A percentile compares a stretch with the other conserved stretches of the same genome.
Conservation (phyloP, 768 basidiomycete species). For the Russula sp. region DNA sequence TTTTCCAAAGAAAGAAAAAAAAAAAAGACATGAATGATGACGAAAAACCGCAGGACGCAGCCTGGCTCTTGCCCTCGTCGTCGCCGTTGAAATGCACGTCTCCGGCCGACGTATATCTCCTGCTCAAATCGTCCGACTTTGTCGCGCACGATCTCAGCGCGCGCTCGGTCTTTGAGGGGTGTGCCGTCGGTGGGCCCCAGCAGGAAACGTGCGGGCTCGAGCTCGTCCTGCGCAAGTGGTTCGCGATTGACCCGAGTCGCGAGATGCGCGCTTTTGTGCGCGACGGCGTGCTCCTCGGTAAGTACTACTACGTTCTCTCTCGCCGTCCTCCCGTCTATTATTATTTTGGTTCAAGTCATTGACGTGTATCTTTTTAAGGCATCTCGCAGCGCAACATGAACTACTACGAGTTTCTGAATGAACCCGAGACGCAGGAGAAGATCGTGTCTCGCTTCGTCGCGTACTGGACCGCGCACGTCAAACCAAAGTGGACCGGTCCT, state of each 20-base stretch:
- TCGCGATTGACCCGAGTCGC: constrained; percentile 72
- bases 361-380: constrained; percentile 44
- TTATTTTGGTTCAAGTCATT: too few species aligned
- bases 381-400: constrained; percentile 86
- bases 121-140: constrained; percentile 92
- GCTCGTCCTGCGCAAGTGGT: constrained; percentile 88
- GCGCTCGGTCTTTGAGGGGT: constrained; percentile 62
- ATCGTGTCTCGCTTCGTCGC: constrained; percentile 46
- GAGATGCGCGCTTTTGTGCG: constrained; percentile 92
- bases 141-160: constrained; percentile 68
- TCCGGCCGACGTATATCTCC: constrained; percentile 85
- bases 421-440: constrained; percentile 44
- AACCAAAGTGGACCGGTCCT: constrained; percentile 48
- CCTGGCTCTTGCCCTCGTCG: constrained; percentile 82
- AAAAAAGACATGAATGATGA: too few species aligned
- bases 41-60: constrained; percentile 66
- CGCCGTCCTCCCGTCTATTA: not conserved
- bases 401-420: constrained; percentile 81
- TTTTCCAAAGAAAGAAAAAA: too few species aligned
- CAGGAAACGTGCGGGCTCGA: constrained; percentile 54
- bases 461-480: constrained; percentile 70
- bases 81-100: constrained; percentile 82
- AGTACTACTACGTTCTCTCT: constrained; percentile 27
- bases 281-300: constrained; percentile 64
- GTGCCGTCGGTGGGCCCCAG: constrained; percentile 29